Evolutionary conservation across 2,329 filamentous ascomycete genomes (phyloP).

Genomic region (Paradendryphiella salina): DNA sequence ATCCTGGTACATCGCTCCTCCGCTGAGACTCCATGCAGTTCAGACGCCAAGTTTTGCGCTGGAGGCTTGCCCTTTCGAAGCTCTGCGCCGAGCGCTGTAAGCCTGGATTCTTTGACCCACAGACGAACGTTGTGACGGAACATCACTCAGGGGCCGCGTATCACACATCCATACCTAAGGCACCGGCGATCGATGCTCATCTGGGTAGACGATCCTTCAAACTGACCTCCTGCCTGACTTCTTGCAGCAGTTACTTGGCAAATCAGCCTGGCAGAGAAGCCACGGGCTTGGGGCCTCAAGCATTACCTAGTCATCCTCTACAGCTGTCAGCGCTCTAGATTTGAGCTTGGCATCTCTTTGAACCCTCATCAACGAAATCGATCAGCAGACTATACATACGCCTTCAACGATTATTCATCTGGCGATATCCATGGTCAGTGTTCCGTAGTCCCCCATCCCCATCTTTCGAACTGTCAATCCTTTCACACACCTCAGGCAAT

Average conservation of each 20-base stretch:
- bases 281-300: constrained; percentile 20
- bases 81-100: constrained; percentile 28
- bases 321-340: constrained; percentile 14
- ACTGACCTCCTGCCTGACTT: constrained; percentile 5
- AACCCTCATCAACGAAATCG: not conserved
- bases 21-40: constrained; percentile 28
- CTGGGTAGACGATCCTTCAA: constrained; percentile 13
- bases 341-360: constrained; percentile 9
- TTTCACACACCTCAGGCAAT: not conserved
- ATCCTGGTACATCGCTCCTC: constrained; percentile 11
- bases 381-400: not conserved
- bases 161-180: constrained; percentile 20
- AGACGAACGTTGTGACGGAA: constrained; percentile 34
- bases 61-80: constrained; percentile 38
- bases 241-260: constrained; percentile 16
- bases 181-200: constrained; percentile 18
- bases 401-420: not conserved
- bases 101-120: constrained; percentile 17
- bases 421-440: not conserved
- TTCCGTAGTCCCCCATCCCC: no score
- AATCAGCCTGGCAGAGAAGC: constrained; percentile 10
- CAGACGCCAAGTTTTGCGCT: constrained; percentile 36
- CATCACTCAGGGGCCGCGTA: constrained; percentile 21
- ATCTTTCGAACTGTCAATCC: not conserved
- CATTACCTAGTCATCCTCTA: constrained; percentile 11